Evolutionary conservation across 106 monocot genomes (phyloP), one percentile per base, ranked within the genome.

Genomic region (Phalaenopsis equestris): DNA sequence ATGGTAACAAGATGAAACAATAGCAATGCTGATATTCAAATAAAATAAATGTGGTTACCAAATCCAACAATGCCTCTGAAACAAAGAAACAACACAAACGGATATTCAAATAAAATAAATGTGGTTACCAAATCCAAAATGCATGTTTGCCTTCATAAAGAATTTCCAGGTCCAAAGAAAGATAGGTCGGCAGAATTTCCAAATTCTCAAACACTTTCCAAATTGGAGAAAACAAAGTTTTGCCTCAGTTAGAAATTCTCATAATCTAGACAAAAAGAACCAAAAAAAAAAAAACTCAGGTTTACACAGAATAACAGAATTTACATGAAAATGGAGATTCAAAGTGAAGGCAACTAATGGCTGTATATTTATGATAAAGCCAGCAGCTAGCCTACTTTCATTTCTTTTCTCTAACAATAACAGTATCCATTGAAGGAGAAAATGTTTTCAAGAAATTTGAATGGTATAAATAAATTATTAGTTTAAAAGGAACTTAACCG

Each of bases 321-420:
- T 52, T 52, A 52, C 52, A 21, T 65, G 64, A 65, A 72, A 72
- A 41, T 14, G 72, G 72, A 36, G 39, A 8, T 36, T 36, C 72
- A 72, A 72, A 72, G 72, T 72, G 72, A 72, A 39, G 72, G 15
- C 12, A 72, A 72, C 23, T 65, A 65, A 65, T 65, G 23, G 64
- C 24, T 65, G 24, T 24, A 24, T 11, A 30, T 14, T 72, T 72
- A 41, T 15, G 30, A 72, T 72, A 11, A 72, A 72, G 30, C 36
- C 41, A 70, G 8, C 9, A 9, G 72, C 72, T 72, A 30, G 39
- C 37, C 64, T 23, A 21, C 23, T n/a, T 23, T 65, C n/a, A 65
- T 65, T 24, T 24, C 64, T 24, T 65, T 65, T 57, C 57, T 57
- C 9, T 52, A 52, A 65, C 24, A 23, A 14, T 57, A 1, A 24